phyloP scores from a whole-genome alignment of 108 stramenopile genomes.

The Fragilariopsis cylindrus region DNA sequence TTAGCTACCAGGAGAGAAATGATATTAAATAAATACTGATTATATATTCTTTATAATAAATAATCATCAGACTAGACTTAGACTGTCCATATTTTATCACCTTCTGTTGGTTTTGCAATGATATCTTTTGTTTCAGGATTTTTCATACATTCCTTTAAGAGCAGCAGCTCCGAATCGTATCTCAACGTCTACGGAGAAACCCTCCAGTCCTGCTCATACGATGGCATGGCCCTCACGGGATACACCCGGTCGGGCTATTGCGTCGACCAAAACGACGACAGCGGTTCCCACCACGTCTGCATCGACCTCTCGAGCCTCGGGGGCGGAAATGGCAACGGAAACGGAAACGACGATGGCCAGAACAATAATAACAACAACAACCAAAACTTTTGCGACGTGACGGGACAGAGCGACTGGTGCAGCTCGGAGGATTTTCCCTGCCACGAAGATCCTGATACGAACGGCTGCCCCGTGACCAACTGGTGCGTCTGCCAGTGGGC shows the following conservation, averaged over 20 bases:
- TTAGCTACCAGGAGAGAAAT: too few species aligned
- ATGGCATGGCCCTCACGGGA: slow-evolving; percentile 56
- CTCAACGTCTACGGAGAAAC: slow-evolving; percentile 44
- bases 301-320: slow-evolving; percentile 33
- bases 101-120: slow-evolving; percentile 29
- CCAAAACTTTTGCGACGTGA: slow-evolving; percentile 57
- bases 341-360: slow-evolving; percentile 39
- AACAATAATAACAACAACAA: slow-evolving; percentile 9
- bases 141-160: slow-evolving; percentile 23
- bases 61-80: not conserved
- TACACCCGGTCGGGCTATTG: slow-evolving; percentile 55
- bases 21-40: too few species aligned
- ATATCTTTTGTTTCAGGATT: slow-evolving; percentile 15
- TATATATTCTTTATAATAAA: too few species aligned
- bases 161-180: slow-evolving; percentile 5
- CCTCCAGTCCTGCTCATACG: slow-evolving; percentile 43
- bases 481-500: slow-evolving; percentile 80
- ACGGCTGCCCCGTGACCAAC: slow-evolving; percentile 35
- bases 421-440: slow-evolving; percentile 44
- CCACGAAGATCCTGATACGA: slow-evolving; percentile 27
- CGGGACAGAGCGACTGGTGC: slow-evolving; percentile 68
- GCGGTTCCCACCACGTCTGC: slow-evolving; percentile 63
- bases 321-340: slow-evolving; percentile 22
- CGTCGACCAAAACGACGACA: slow-evolving; percentile 43
- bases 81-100: slow-evolving; percentile 37